phyloP scores from a whole-genome alignment of 208 protist species.

The Crithidia sp. region DNA sequence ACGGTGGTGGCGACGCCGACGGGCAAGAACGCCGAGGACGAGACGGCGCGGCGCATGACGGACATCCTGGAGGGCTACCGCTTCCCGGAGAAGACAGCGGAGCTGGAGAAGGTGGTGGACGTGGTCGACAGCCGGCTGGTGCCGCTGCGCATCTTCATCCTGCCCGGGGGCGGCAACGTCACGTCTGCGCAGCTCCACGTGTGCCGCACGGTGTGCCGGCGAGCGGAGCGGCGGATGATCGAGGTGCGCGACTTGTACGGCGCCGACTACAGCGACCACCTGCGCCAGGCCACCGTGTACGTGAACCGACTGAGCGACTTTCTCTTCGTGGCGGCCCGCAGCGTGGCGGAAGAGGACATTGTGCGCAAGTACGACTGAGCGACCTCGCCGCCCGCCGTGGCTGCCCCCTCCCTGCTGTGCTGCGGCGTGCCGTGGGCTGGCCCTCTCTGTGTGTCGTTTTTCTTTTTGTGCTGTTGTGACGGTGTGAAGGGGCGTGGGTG shows the following conservation, averaged over 20 bases:
- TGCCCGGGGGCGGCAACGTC: slow-evolving; percentile 56
- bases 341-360: slow-evolving; percentile 51
- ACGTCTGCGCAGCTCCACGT: slow-evolving; percentile 66
- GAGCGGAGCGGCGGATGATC: slow-evolving; percentile 63
- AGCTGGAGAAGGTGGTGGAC: slow-evolving; percentile 74
- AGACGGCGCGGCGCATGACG: slow-evolving; percentile 17
- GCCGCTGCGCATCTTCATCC: slow-evolving; percentile 67
- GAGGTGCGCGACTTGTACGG: slow-evolving; percentile 41
- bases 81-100: slow-evolving; percentile 26
- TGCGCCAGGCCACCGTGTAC: slow-evolving; percentile 50
- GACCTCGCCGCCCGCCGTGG: background rate
- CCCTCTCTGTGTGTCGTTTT: background rate
- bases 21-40: slow-evolving; percentile 20
- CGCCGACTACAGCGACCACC: slow-evolving; percentile 38
- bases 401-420: background rate
- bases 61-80: slow-evolving; percentile 29
- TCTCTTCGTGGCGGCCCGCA: slow-evolving; percentile 69
- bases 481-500: too few relatives aligned
- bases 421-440: background rate
- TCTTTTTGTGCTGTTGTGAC: background rate
- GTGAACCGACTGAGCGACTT: slow-evolving; percentile 82
- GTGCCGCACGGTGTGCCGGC: slow-evolving; percentile 63
- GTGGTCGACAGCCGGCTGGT: slow-evolving; percentile 56
- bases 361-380: slow-evolving; percentile 43
- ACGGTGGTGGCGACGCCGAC: slow-evolving; percentile 68